Evolutionary conservation across 257 asterid species (phyloP).

Genomic region (Asclepias syriaca): DNA sequence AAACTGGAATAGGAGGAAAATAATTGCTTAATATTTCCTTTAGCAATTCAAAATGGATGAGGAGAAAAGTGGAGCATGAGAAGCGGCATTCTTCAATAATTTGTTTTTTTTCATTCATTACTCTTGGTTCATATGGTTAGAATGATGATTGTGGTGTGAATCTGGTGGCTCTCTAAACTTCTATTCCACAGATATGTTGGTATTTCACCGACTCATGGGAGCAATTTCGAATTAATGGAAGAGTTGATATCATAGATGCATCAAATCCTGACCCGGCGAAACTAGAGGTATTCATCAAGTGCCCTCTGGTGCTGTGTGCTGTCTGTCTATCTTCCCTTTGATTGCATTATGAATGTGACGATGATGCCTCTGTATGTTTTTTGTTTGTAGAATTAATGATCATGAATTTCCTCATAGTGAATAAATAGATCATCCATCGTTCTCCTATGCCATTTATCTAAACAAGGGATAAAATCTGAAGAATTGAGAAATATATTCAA

Average conservation of each 20-base stretch:
- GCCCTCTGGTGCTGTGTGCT: background rate
- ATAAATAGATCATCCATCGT: background rate
- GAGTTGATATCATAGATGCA: constrained; percentile 63
- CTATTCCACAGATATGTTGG: constrained; percentile 65
- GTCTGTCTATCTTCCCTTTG: background rate
- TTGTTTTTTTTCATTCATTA: background rate
- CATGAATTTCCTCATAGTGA: background rate
- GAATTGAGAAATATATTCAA: background rate
- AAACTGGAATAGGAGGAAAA: background rate
- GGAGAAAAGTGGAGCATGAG: background rate
- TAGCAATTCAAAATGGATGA: background rate
- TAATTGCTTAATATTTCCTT: background rate
- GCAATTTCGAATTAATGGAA: constrained; percentile 75
- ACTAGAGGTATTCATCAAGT: constrained; percentile 43
- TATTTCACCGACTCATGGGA: constrained; percentile 94
- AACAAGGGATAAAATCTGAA: background rate
- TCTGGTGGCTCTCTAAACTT: background rate
- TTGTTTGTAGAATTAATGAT: background rate
- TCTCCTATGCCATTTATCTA: background rate
- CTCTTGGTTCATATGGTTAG: background rate
- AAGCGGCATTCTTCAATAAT: background rate
- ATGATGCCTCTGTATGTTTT: background rate
- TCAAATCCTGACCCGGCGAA: constrained; percentile 53
- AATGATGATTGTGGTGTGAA: background rate
- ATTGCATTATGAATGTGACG: background rate